Conservation (phyloP, 2,329 filamentous ascomycete species). For the Penicillium brasilianum region DNA sequence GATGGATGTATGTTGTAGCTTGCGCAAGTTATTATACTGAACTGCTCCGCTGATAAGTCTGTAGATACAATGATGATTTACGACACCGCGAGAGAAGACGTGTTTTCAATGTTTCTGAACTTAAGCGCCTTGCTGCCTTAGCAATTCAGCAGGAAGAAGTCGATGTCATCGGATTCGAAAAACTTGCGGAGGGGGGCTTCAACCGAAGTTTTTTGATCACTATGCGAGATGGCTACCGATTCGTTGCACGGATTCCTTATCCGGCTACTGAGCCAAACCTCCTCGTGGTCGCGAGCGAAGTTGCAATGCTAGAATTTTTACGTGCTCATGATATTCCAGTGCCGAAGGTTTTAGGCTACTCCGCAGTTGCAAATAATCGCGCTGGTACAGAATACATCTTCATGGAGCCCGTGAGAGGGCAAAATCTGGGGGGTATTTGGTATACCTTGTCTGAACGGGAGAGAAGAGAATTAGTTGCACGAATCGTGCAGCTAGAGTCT, state of each 20-base stretch:
- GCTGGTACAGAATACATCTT: constrained; percentile 49
- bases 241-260: constrained; percentile 34
- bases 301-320: constrained; percentile 45
- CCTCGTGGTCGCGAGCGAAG: constrained; percentile 44
- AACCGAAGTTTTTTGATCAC: constrained; percentile 34
- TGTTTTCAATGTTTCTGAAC: constrained; percentile 20
- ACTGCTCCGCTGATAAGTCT: background rate
- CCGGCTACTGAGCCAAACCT: constrained; percentile 34
- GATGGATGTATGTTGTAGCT: constrained; percentile 17
- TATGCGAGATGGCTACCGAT: constrained; percentile 27
- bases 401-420: constrained; percentile 43
- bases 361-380: constrained; percentile 39
- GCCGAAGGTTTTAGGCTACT: constrained; percentile 43
- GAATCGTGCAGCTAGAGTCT: constrained; percentile 29
- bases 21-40: constrained; percentile 2
- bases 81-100: constrained; percentile 19
- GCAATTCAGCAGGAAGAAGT: constrained; percentile 14
- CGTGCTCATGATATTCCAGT: constrained; percentile 39
- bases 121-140: constrained; percentile 21
- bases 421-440: constrained; percentile 40
- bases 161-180: constrained; percentile 29
- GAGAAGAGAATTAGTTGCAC: constrained; percentile 20
- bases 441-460: constrained; percentile 26
- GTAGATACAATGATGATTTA: constrained; percentile 10
- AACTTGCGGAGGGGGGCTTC: constrained; percentile 38